A percentile compares a stretch with the other conserved stretches of the same genome.
These are phyloP conservation scores for Knoxia roxburghii DNA, from an alignment of 257 asterid species.

Conservation along the genomic window DNA sequence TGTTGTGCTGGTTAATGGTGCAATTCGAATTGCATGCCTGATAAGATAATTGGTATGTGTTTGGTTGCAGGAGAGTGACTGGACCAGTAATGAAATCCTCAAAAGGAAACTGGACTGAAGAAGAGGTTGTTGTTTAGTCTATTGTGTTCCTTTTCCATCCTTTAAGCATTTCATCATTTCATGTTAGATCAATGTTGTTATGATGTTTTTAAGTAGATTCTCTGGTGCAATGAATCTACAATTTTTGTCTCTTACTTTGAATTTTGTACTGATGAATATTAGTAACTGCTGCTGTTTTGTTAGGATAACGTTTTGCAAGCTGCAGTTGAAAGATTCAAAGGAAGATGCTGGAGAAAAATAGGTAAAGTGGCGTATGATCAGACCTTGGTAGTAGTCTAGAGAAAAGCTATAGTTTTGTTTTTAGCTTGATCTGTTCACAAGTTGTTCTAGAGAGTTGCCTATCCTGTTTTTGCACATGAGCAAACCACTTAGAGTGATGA, in stretches of 20 bases:
- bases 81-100: conserved; percentile 39
- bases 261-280: no score
- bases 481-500: neutral
- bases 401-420: neutral
- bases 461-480: neutral
- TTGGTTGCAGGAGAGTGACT: conserved; percentile 17
- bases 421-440: neutral
- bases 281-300: no score
- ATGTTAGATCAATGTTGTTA: neutral
- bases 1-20: neutral
- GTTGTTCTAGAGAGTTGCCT: neutral
- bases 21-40: no score
- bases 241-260: no score
- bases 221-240: neutral
- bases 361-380: conserved; percentile 23
- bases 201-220: neutral
- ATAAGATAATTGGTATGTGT: no score
- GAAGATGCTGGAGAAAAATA: conserved; percentile 43
- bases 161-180: neutral
- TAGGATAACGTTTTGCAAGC: conserved; percentile 33
- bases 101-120: conserved; percentile 47
- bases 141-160: neutral
- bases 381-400: neutral
- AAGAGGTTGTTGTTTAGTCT: conserved; percentile 33
- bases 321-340: conserved; percentile 29